Evolutionary conservation across 2,329 filamentous ascomycete genomes (phyloP).

Genomic region (Sphaerulina musiva): DNA sequence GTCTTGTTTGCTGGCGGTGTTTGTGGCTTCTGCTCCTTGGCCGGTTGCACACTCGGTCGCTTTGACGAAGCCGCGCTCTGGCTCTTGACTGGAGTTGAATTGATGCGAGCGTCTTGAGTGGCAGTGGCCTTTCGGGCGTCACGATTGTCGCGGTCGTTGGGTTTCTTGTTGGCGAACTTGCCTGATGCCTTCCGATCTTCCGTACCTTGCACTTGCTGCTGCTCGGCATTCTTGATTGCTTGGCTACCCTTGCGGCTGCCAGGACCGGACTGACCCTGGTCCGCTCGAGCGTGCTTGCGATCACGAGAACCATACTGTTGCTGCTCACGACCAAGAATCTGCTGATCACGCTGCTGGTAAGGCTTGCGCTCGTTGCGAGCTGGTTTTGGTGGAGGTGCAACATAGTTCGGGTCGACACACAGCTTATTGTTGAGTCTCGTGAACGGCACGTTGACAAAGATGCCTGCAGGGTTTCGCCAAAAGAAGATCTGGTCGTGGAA

Average conservation of each 20-base stretch:
- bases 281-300: constrained; percentile 2
- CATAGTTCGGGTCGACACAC: constrained; percentile 10
- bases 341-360: background rate
- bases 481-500: constrained; percentile 15
- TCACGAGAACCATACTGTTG: background rate
- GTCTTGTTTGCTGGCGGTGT: constrained; percentile 3
- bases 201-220: background rate
- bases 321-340: background rate
- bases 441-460: constrained; percentile 26
- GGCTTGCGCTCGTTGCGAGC: background rate
- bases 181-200: constrained; percentile 5
- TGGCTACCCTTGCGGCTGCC: constrained; percentile 2
- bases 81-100: background rate
- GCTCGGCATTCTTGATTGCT: background rate
- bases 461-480: constrained; percentile 21
- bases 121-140: background rate
- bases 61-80: background rate
- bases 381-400: background rate
- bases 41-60: constrained; percentile 1
- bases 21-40: constrained; percentile 6
- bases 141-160: background rate
- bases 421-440: constrained; percentile 24
- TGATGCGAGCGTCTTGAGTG: background rate
- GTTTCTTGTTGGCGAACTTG: constrained; percentile 6
- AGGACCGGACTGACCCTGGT: background rate